Evolutionary conservation across 2,329 filamentous ascomycete species (phyloP).

Genomic region (Neurospora sp.): DNA sequence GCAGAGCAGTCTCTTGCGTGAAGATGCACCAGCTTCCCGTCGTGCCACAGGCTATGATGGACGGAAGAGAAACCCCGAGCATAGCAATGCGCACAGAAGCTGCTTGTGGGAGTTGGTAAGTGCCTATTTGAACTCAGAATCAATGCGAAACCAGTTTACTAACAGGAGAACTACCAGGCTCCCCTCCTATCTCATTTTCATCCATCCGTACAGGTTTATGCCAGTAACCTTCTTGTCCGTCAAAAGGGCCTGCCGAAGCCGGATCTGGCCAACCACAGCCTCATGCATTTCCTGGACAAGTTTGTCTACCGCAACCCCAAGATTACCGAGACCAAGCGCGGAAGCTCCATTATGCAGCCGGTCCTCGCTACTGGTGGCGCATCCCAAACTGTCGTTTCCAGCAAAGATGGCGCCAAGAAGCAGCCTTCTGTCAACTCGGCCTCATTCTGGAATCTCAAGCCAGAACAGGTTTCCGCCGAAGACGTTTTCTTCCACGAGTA

Average conservation of each 20-base stretch:
- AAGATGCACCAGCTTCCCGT: conserved; percentile 11
- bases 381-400: conserved; percentile 47
- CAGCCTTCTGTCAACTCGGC: conserved; percentile 63
- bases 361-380: conserved; percentile 45
- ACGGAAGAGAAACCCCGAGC: conserved; percentile 81
- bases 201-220: conserved; percentile 82
- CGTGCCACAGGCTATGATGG: conserved; percentile 57
- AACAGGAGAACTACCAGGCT: conserved; percentile 23
- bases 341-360: conserved; percentile 94
- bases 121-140: conserved; percentile 8
- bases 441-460: conserved; percentile 83
- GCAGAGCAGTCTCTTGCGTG: conserved; percentile 10
- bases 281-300: conserved; percentile 93
- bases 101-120: conserved; percentile 86
- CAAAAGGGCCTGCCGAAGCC: conserved; percentile 75
- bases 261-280: conserved; percentile 78
- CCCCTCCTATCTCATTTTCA: conserved; percentile 80
- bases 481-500: conserved; percentile 99
- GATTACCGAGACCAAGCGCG: conserved; percentile 55
- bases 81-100: conserved; percentile 85
- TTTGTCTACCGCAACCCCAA: conserved; percentile 98
- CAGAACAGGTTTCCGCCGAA: conserved; percentile 78
- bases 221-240: conserved; percentile 58
- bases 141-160: conserved; percentile 10
- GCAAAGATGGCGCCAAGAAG: conserved; percentile 31